A percentile compares a stretch with the other conserved stretches of the same genome.
Evolutionary conservation across 805 yeast species (phyloP).

Genomic region (Yarrowia divulgata): DNA sequence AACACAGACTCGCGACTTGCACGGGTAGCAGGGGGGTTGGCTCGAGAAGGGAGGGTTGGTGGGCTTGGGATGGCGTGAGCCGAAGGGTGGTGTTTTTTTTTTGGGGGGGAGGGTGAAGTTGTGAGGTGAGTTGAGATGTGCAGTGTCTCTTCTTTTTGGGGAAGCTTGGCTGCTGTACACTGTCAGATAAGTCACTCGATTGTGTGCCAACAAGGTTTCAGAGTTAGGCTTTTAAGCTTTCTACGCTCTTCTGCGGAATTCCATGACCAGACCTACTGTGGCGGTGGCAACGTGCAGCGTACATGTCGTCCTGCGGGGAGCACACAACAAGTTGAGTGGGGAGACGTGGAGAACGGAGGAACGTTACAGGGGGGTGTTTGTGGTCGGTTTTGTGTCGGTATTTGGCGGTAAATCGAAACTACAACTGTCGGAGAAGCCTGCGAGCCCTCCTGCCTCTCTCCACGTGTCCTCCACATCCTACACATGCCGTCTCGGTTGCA

Average conservation of each 20-base stretch:
- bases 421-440: too few species aligned
- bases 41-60: constrained; percentile 6
- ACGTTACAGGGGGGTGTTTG: too few species aligned
- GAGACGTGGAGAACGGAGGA: not conserved
- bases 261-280: constrained; percentile 27
- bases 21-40: not conserved
- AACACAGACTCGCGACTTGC: not conserved
- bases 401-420: too few species aligned
- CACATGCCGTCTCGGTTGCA: too few species aligned
- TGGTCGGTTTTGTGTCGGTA: too few species aligned
- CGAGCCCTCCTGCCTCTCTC: too few species aligned
- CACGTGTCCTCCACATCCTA: too few species aligned
- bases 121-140: not conserved
- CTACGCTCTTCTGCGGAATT: constrained; percentile 34
- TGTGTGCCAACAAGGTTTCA: constrained; percentile 14
- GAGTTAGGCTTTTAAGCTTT: constrained; percentile 12
- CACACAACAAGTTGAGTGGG: not conserved
- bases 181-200: constrained; percentile 36
- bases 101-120: not conserved
- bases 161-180: constrained; percentile 7
- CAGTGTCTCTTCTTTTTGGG: not conserved
- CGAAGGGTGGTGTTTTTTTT: not conserved
- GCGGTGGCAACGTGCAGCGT: constrained; percentile 37
- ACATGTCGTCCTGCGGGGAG: constrained; percentile 36
- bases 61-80: constrained; percentile 13